Base-by-base conservation (phyloP, 2,329 filamentous ascomycete species). In the Phaeosphaeria sp. region DNA sequence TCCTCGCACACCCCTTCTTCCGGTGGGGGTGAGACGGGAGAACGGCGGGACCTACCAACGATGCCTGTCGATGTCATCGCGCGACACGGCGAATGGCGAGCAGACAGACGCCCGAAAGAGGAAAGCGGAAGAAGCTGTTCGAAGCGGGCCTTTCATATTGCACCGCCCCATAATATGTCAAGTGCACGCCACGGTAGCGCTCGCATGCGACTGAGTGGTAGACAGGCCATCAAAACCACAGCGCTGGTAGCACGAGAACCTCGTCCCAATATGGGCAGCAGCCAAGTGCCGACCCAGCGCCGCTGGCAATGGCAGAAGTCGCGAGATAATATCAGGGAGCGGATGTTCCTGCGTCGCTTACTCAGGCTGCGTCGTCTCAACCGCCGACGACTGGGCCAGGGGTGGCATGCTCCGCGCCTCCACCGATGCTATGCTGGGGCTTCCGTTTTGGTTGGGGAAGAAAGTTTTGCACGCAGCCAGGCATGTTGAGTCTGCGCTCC, bases 271-370 rank as follows among this genome's bases (percentile, higher is more conserved):
- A 47, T 39, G 36, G 50, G 50, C 45, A 53, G 24, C 30, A 20
- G 30, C 20, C 18, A 40, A 44, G 49, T 47, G 46, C 36, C 21
- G 43, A 45, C n/a, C 52, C 47, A 59, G 56, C 44, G 47, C 60
- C 56, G 56, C 55, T 52, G 50, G 52, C 51, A 44, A 51, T 52
- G 57, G 47, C 59, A 48, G 39, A 56, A 48, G 21, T 36, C 13
- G 44, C 45, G 44, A 54, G 18, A 42, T 22, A 27, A 50, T 56
- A 49, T 57, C 55, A 57, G 57, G 49, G 53, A 58, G 63, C 60
- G 46, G 48, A 49, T 66, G 65, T 67, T 68, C 64, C 67, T 72
- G 68, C 66, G 63, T 64, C 44, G 64, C 61, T 69, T 67, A 65
- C 53, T 63, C 62, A 63, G 55, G 55, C 30, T 6, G 53, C 54